These are phyloP conservation scores for Alternaria arborescens DNA, from an alignment of 2,329 filamentous ascomycete species.

Conservation along the genomic window DNA sequence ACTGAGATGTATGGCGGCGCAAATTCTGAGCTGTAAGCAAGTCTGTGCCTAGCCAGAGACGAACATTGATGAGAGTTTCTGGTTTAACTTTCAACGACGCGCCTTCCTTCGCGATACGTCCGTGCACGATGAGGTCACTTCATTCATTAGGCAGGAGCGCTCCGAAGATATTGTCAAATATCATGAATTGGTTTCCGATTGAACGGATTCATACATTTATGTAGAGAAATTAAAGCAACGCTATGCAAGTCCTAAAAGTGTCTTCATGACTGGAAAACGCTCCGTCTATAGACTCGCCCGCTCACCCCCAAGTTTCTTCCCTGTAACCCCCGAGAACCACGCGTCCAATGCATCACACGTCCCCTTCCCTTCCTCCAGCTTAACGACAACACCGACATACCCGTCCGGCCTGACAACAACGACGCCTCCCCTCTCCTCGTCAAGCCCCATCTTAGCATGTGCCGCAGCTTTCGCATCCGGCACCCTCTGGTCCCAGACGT, in stretches of 20 bases:
- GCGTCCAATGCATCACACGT: conserved; percentile 85
- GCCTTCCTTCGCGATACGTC: neutral
- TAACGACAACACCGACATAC: conserved; percentile 80
- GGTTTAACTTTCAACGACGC: neutral
- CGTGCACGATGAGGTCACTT: neutral
- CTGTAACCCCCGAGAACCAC: conserved; percentile 79
- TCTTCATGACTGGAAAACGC: neutral
- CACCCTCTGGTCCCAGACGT: conserved; percentile 75
- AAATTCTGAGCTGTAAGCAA: neutral
- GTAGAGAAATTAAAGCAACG: neutral
- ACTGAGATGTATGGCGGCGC: no score
- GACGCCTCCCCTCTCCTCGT: conserved; percentile 76
- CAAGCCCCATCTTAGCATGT: conserved; percentile 86
- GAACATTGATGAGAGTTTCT: neutral
- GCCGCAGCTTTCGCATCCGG: conserved; percentile 76
- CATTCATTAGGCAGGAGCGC: neutral
- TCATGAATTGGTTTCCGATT: neutral
- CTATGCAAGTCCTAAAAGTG: neutral
- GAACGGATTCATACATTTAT: neutral
- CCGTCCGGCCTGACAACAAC: conserved; percentile 88
- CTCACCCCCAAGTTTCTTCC: conserved; percentile 62
- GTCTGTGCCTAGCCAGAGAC: neutral
- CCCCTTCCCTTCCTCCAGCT: conserved; percentile 76
- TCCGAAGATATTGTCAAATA: neutral
- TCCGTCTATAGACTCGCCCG: conserved; percentile 39